These are phyloP conservation scores for Capronia epimyces DNA, from an alignment of 2,329 filamentous ascomycete species.

Conservation along the genomic window DNA sequence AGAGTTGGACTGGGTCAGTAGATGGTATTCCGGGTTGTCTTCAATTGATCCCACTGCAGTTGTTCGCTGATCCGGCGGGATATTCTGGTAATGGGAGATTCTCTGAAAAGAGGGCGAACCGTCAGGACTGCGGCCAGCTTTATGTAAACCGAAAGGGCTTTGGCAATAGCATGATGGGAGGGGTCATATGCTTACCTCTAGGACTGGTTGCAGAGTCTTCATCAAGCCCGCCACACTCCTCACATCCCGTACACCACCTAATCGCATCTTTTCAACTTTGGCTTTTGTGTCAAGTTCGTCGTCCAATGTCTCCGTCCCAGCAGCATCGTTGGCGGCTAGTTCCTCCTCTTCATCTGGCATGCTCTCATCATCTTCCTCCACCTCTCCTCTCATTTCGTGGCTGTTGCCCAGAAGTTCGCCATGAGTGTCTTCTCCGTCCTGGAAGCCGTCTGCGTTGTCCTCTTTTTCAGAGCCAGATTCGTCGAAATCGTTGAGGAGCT, in stretches of 20 bases:
- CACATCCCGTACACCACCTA: constrained; percentile 68
- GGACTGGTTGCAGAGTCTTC: constrained; percentile 71
- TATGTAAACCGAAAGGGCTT: constrained; percentile 57
- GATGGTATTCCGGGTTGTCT: constrained; percentile 84
- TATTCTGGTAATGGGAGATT: constrained; percentile 69
- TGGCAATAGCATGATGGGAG: constrained; percentile 27
- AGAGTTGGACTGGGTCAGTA: constrained; percentile 81
- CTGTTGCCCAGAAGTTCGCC: constrained; percentile 21
- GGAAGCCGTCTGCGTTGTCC: constrained; percentile 50
- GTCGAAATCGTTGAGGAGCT: constrained; percentile 86
- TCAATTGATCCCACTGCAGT: constrained; percentile 75
- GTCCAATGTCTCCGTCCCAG: constrained; percentile 55
- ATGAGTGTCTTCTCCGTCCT: constrained; percentile 34
- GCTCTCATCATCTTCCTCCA: constrained; percentile 30
- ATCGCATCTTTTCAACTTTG: constrained; percentile 76
- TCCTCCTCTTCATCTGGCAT: constrained; percentile 30
- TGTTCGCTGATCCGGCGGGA: constrained; percentile 59
- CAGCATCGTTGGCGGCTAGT: constrained; percentile 40
- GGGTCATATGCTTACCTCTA: constrained; percentile 63
- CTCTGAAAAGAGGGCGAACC: constrained; percentile 58
- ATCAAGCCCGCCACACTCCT: constrained; percentile 73
- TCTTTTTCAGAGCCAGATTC: constrained; percentile 75
- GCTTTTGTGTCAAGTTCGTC: constrained; percentile 66
- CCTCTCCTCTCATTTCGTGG: constrained; percentile 35
- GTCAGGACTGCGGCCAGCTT: constrained; percentile 62